Base-by-base conservation (phyloP, 768 basidiomycete genomes). In the Lyophyllum semitale region DNA sequence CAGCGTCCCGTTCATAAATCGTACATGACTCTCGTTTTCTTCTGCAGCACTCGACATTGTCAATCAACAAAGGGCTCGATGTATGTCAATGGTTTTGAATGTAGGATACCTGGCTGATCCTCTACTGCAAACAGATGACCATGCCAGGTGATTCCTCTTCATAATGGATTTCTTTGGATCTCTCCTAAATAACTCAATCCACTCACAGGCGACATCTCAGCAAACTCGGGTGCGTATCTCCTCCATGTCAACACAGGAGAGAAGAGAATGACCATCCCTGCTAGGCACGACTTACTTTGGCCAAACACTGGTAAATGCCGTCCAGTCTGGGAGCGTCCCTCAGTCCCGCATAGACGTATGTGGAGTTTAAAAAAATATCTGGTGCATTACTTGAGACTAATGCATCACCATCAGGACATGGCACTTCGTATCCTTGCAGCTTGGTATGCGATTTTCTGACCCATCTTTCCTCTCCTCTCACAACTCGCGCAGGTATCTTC, bases 61-160 rank as follows among this genome's bases (percentile, higher is more conserved):
- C 84, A 1, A 81, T 82, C 11, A 85, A 85, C 57, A 69, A 74
- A 29, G 87, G 87, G 17, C 75, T 88, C 12, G 87, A 88, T 63
- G 87, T 84, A 53, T 49, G 81, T 62, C 4, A n/a, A 43, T 26
- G 22, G 7, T 9, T 37, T 5, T 25, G 15, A 40, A n/a, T 48
- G 32, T 13, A 3, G 12, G 13, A 8, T 13, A 43, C 29, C 26
- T 45, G 13, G 17, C 26, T 20, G 45, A 40, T 29, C 26, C 9
- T 4, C 29, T 51, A 52, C n/a, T 38, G 25, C 37, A 13, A n/a
- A 50, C 48, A 87, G 84, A 85, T 87, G 87, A 85, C 83, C 0
- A 88, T 88, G 86, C 86, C 87, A 45, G 87, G 86, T 63, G 59
- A 54, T 41, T 38, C 2, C 17, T n/a, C 8, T 35, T 7, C 43